phyloP scores from a whole-genome alignment of 352 stramenopile genomes.

The Phytophthora tubulina region DNA sequence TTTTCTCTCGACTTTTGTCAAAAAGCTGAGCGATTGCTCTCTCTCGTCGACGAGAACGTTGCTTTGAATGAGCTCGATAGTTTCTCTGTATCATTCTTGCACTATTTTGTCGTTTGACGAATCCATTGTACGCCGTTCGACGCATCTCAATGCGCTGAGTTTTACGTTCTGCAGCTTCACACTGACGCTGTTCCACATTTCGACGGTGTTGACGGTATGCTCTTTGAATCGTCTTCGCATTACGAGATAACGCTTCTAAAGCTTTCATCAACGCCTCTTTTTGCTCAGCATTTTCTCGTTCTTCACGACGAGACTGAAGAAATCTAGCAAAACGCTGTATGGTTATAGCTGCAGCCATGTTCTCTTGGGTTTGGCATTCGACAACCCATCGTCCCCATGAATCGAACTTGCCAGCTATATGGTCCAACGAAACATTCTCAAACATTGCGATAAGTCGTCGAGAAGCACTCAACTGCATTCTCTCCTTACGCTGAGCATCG shows the following conservation, averaged over 20 bases:
- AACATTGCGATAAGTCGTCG: conserved; percentile 43
- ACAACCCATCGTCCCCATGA: conserved; percentile 32
- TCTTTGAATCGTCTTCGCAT: conserved; percentile 52
- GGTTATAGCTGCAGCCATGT: conserved; percentile 44
- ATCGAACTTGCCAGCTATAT: conserved; percentile 24
- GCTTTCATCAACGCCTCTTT: conserved; percentile 28
- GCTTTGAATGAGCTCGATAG: conserved; percentile 17
- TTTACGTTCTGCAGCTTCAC: conserved; percentile 27
- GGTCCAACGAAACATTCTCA: conserved; percentile 26
- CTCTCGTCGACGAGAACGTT: conserved; percentile 3
- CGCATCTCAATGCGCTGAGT: conserved; percentile 43
- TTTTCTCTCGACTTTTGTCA: conserved; percentile 17
- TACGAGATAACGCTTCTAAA: conserved; percentile 24
- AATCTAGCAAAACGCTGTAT: conserved; percentile 39
- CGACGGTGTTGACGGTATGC: conserved; percentile 34
- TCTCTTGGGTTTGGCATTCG: conserved; percentile 38
- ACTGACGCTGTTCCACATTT: conserved; percentile 2
- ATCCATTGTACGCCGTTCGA: conserved; percentile 11
- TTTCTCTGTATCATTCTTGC: conserved; percentile 37
- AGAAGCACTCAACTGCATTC: conserved; percentile 39
- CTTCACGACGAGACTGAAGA: conserved; percentile 14
- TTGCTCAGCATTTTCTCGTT: conserved; percentile 6
- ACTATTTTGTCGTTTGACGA: conserved; percentile 24
- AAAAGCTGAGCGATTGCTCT: conserved; percentile 15
- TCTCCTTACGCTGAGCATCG: conserved; percentile 36